Percentiles rank a stretch among this genome's conserved stretches.
These are phyloP conservation scores for Papiliotrema flavescens DNA, from an alignment of 1,284 basidiomycete genomes.

Conservation along the genomic window DNA sequence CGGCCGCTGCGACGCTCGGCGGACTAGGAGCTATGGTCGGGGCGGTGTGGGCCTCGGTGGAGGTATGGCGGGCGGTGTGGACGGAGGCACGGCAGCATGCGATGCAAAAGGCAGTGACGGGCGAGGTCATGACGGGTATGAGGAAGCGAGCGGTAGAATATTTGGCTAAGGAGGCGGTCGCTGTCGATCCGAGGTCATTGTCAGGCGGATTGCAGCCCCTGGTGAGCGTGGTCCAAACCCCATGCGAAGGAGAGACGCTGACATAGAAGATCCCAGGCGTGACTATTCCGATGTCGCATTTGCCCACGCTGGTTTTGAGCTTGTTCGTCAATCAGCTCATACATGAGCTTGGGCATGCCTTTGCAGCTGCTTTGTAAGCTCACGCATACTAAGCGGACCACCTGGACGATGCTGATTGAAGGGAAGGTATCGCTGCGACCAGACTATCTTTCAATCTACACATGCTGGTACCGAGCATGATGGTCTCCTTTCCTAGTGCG, in stretches of 20 bases:
- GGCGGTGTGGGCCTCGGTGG: conserved; percentile 21
- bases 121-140: conserved; percentile 1
- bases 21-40: conserved; percentile 1
- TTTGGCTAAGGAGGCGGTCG: neutral
- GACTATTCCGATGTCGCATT: conserved; percentile 40
- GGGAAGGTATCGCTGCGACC: conserved; percentile 36
- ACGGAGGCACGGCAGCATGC: conserved; percentile 29
- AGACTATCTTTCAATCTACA: conserved; percentile 31
- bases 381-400: neutral
- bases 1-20: conserved; percentile 11
- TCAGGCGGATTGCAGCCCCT: conserved; percentile 30
- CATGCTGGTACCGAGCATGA: conserved; percentile 36
- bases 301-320: conserved; percentile 39
- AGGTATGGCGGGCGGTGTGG: conserved; percentile 34
- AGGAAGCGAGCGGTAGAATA: neutral
- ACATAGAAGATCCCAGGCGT: conserved; percentile 42
- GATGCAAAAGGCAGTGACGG: conserved; percentile 2
- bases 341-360: conserved; percentile 45
- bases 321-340: conserved; percentile 41
- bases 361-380: conserved; percentile 38
- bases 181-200: neutral
- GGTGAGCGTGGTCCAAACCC: conserved; percentile 12
- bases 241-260: neutral
- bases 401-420: conserved; percentile 7
- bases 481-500: conserved; percentile 34